Percentiles rank a stretch among this genome's conserved stretches.
Evolutionary conservation across 495 filamentous ascomycete genomes (phyloP).

Genomic region (Parathielavia appendiculata): DNA sequence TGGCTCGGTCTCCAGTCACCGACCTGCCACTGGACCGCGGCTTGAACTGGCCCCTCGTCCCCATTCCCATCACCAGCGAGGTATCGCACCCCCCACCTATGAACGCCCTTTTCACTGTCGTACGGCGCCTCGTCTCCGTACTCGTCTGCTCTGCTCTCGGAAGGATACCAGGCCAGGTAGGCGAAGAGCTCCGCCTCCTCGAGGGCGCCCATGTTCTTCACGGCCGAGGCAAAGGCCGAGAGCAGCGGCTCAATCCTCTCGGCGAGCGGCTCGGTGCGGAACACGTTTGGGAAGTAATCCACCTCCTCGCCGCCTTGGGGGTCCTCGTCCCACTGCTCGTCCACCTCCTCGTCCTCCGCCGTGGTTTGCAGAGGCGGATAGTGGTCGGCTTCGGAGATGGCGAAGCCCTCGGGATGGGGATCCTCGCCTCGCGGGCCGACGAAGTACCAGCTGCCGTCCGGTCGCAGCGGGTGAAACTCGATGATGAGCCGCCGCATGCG

Average conservation of each 20-base stretch:
- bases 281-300: background rate
- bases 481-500: constrained; percentile 2
- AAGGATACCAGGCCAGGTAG: constrained; percentile 25
- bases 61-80: background rate
- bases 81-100: constrained; percentile 6
- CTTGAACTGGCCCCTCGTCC: background rate
- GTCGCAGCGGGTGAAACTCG: constrained; percentile 10
- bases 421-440: constrained; percentile 10
- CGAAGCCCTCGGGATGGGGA: constrained; percentile 1
- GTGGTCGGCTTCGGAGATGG: constrained; percentile 3
- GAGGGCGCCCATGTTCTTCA: constrained; percentile 12
- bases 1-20: constrained; percentile 7
- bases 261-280: constrained; percentile 6
- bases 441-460: constrained; percentile 11
- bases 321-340: constrained; percentile 3
- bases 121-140: constrained; percentile 9
- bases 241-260: constrained; percentile 10
- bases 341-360: constrained; percentile 4
- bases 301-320: constrained; percentile 1
- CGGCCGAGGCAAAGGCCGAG: background rate
- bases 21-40: constrained; percentile 9
- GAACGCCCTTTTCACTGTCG: background rate
- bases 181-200: constrained; percentile 26
- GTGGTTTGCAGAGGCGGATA: background rate
- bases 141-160: constrained; percentile 16